These are phyloP conservation scores for Nicotiana otophora DNA, from an alignment of 257 asterid species.

Conservation along the genomic window DNA sequence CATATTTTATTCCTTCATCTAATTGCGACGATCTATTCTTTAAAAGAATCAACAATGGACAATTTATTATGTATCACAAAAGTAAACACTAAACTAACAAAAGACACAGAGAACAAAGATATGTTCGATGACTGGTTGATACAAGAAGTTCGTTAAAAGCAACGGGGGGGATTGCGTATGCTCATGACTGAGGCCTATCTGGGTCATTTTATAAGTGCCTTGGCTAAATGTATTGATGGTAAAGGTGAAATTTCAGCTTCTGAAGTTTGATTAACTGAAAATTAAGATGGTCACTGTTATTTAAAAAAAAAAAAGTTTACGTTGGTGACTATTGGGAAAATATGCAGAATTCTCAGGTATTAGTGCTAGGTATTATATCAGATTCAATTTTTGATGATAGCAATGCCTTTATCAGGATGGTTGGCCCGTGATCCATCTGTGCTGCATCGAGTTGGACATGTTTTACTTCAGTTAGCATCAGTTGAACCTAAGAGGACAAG, in stretches of 20 bases:
- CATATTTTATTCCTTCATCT: background rate
- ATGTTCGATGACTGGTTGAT: background rate
- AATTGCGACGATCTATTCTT: background rate
- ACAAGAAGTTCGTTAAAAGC: background rate
- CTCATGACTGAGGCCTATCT: constrained; percentile 3
- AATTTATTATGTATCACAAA: background rate
- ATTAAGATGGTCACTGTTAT: background rate
- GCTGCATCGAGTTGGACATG: constrained; percentile 80
- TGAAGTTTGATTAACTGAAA: background rate
- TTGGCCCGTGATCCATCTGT: constrained; percentile 81
- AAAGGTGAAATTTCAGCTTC: background rate
- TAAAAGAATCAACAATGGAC: background rate
- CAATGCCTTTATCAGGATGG: constrained; percentile 52
- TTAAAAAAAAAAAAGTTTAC: too few species aligned
- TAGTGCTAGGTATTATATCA: background rate
- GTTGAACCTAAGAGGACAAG: constrained; percentile 65
- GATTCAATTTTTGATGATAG: background rate
- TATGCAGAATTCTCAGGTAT: background rate
- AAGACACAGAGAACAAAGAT: background rate
- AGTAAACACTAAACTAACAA: background rate
- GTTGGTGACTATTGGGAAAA: background rate
- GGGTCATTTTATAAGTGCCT: background rate
- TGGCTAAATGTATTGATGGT: background rate
- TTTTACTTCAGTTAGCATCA: constrained; percentile 58
- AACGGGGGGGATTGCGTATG: background rate